phyloP scores from a whole-genome alignment of 176 grass and related monocot species.

The Urochloa ruziziensis region DNA sequence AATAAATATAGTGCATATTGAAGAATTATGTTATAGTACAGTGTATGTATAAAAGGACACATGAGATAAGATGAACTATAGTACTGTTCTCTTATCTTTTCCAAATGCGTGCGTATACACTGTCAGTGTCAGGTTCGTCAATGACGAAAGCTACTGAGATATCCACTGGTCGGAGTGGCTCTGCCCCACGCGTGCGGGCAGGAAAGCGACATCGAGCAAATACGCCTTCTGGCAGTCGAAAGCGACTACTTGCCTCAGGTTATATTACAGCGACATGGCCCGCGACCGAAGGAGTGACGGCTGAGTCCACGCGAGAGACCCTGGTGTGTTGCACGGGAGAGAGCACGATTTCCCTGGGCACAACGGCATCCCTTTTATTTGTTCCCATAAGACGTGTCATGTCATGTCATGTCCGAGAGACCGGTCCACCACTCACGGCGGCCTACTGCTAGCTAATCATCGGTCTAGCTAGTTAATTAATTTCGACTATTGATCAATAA shows the following conservation, averaged over 20 bases:
- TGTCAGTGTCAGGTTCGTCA: too few species aligned
- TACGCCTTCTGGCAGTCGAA: neutral
- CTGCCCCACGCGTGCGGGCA: neutral
- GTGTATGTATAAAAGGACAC: too few species aligned
- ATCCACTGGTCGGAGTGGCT: neutral
- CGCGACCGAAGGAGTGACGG: neutral
- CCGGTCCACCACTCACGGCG: neutral
- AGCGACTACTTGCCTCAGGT: neutral
- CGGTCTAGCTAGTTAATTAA: neutral
- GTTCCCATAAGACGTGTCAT: too few species aligned
- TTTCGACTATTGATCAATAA: too few species aligned
- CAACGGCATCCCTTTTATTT: neutral
- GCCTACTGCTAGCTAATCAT: neutral
- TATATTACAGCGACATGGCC: neutral
- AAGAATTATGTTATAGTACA: too few species aligned
- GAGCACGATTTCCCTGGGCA: neutral
- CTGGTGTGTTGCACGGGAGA: neutral
- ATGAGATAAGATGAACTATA: too few species aligned
- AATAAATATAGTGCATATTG: too few species aligned
- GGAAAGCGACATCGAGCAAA: neutral
- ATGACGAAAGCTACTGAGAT: neutral
- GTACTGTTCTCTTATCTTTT: too few species aligned
- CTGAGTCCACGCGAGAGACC: neutral
- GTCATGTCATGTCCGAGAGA: too few species aligned
- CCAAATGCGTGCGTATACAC: too few species aligned